phyloP scores from a whole-genome alignment of 192 early-diverging fungal genomes.

The Neocallimastix lanati region DNA sequence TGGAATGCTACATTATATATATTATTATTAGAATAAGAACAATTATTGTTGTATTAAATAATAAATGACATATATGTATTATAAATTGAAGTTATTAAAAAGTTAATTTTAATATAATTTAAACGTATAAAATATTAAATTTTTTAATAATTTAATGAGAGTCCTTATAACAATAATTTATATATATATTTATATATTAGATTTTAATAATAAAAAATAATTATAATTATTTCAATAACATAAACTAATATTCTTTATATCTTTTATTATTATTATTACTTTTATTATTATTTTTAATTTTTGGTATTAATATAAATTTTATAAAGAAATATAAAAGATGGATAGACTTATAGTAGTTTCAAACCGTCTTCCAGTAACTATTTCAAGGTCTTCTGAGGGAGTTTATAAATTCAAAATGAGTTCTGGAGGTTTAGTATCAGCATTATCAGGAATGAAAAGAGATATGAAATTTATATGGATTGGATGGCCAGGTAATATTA shows the following conservation, averaged over 20 bases:
- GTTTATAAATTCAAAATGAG: slow-evolving; percentile 65
- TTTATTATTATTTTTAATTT: background rate
- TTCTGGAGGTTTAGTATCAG: slow-evolving; percentile 89
- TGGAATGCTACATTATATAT: too few species aligned
- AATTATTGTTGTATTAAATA: too few species aligned
- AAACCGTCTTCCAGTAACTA: slow-evolving; percentile 91
- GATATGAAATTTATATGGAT: slow-evolving; percentile 97
- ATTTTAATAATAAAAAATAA: too few species aligned
- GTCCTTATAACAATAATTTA: too few species aligned
- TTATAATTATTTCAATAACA: too few species aligned
- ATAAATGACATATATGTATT: too few species aligned
- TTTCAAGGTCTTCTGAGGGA: slow-evolving; percentile 17
- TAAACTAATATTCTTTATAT: background rate
- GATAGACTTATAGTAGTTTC: slow-evolving; percentile 73
- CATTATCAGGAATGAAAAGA: slow-evolving; percentile 79
- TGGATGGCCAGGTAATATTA: slow-evolving; percentile 75
- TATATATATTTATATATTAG: too few species aligned
- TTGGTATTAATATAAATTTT: background rate
- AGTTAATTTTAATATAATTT: too few species aligned
- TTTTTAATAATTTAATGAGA: too few species aligned
- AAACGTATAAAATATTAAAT: too few species aligned
- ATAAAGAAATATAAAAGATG: background rate
- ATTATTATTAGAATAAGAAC: too few species aligned
- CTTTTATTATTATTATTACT: background rate
- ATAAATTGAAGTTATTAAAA: too few species aligned